Conservation (phyloP, 441 rosid species). For the Euphorbia celastroides region DNA sequence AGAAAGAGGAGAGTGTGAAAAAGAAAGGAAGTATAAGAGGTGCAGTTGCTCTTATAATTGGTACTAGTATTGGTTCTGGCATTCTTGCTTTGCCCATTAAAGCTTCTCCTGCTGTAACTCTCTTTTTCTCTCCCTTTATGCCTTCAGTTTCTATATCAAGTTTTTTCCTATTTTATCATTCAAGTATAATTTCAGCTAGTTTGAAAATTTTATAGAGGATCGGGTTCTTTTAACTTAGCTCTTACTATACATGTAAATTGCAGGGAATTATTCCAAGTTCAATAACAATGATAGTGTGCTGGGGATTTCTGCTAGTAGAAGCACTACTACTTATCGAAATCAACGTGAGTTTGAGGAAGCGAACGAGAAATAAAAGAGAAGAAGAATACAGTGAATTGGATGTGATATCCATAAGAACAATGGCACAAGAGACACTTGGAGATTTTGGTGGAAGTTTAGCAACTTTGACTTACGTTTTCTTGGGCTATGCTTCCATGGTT, state of each 20-base stretch:
- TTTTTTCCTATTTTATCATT: too few relatives aligned
- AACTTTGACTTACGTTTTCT: slow-evolving; percentile 40
- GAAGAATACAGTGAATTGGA: slow-evolving; percentile 36
- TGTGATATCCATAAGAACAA: slow-evolving; percentile 51
- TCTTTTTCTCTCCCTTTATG: neutral
- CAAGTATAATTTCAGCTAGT: too few relatives aligned
- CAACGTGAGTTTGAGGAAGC: slow-evolving; percentile 36
- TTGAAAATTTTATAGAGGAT: too few relatives aligned
- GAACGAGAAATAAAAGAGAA: slow-evolving; percentile 24
- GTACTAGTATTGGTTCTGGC: slow-evolving; percentile 61
- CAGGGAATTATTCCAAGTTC: slow-evolving; percentile 64
- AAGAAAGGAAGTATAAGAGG: slow-evolving; percentile 48
- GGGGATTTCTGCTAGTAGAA: slow-evolving; percentile 56
- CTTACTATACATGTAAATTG: too few relatives aligned
- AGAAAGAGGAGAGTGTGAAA: slow-evolving; percentile 14
- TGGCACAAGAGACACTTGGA: slow-evolving; percentile 65
- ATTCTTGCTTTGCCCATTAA: slow-evolving; percentile 53
- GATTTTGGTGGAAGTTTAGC: slow-evolving; percentile 49
- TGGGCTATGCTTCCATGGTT: slow-evolving; percentile 53
- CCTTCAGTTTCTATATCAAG: too few relatives aligned
- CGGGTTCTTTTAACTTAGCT: too few relatives aligned
- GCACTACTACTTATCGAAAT: slow-evolving; percentile 52
- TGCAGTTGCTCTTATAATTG: slow-evolving; percentile 55
- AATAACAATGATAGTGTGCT: slow-evolving; percentile 39
- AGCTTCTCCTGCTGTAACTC: slow-evolving; percentile 52